Percentiles rank a stretch among this genome's conserved stretches.
These are phyloP conservation scores for Linnemannia elongata DNA, from an alignment of 192 early-diverging fungal species.

Conservation along the genomic window DNA sequence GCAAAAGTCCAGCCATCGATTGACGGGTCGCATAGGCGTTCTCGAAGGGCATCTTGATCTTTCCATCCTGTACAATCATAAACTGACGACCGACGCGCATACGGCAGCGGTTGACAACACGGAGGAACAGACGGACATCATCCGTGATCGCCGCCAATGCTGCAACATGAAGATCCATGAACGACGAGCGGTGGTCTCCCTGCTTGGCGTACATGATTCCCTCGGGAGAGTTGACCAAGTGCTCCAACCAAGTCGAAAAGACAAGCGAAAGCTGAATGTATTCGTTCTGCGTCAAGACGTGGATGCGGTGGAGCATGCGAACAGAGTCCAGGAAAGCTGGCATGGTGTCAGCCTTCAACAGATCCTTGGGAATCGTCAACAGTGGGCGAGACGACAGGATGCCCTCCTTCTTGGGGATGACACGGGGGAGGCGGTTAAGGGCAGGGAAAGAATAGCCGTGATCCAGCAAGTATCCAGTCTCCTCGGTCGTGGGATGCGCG, in stretches of 20 bases:
- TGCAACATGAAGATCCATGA: constrained; percentile 69
- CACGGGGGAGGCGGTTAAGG: constrained; percentile 63
- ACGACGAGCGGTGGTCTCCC: constrained; percentile 68
- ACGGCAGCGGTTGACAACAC: constrained; percentile 68
- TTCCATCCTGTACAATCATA: constrained; percentile 52
- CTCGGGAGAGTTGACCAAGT: constrained; percentile 66
- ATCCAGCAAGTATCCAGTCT: constrained; percentile 66
- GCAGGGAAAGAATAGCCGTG: constrained; percentile 75
- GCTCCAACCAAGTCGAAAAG: constrained; percentile 66
- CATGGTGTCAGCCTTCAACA: constrained; percentile 63
- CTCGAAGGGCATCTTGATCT: constrained; percentile 55
- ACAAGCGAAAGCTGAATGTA: constrained; percentile 66
- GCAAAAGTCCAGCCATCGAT: constrained; percentile 46
- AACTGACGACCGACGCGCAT: constrained; percentile 77
- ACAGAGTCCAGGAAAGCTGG: constrained; percentile 67
- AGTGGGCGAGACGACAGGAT: constrained; percentile 34
- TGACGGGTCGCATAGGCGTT: constrained; percentile 46
- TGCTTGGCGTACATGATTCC: constrained; percentile 66
- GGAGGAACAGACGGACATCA: constrained; percentile 66
- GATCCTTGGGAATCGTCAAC: constrained; percentile 57
- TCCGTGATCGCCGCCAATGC: constrained; percentile 68
- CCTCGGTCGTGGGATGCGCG: constrained; percentile 56
- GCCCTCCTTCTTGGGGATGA: constrained; percentile 61
- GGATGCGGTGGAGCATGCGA: constrained; percentile 62
- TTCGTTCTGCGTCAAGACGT: constrained; percentile 70